These are phyloP conservation scores for Malus fusca DNA, from an alignment of 306 rosid genomes.

Conservation along the genomic window DNA sequence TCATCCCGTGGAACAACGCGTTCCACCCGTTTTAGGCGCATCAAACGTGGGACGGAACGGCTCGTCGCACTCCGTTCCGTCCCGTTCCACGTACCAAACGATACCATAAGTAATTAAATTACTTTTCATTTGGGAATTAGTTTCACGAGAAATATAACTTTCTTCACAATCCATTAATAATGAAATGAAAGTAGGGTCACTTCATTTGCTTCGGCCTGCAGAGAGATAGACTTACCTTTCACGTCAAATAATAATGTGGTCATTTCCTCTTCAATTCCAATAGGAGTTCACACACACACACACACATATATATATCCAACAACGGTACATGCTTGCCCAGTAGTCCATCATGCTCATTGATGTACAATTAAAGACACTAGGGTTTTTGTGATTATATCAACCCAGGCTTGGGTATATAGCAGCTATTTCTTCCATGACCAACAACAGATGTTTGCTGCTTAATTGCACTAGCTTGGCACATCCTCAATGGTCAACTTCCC, in stretches of 20 bases:
- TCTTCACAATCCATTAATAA: background rate
- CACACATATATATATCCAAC: no score
- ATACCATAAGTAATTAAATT: no score
- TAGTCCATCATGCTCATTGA: no score
- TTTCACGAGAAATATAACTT: no score
- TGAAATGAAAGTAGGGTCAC: background rate
- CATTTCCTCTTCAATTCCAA: background rate
- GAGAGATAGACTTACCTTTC: background rate
- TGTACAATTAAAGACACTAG: background rate
- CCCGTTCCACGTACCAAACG: no score
- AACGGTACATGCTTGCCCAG: background rate
- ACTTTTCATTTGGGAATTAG: no score
- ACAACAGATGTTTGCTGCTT: background rate
- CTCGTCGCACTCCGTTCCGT: no score
- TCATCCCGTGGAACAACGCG: no score
- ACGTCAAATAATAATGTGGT: background rate
- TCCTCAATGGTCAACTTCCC: background rate
- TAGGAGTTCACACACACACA: background rate
- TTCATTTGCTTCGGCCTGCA: background rate
- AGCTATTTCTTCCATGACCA: background rate
- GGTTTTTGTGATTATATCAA: background rate
- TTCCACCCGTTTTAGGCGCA: no score
- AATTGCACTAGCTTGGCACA: background rate
- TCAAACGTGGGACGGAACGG: no score
- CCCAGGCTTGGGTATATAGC: background rate